Evolutionary conservation across 108 stramenopile species (phyloP).

Genomic region (Pseudonitzschia delicatissima): DNA sequence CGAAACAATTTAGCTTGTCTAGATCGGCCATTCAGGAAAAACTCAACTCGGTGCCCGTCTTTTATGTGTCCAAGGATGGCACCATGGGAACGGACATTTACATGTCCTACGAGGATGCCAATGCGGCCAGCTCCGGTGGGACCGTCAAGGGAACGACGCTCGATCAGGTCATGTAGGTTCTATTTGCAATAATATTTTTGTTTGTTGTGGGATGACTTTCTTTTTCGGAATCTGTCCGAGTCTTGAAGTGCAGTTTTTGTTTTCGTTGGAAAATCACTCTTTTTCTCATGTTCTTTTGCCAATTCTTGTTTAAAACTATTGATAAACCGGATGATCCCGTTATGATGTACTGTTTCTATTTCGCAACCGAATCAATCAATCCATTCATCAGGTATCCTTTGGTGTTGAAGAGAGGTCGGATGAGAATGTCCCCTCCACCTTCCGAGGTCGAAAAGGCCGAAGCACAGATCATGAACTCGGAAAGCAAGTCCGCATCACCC

Average conservation of each 20-base stretch:
- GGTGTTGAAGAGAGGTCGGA: constrained; percentile 43
- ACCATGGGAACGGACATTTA: constrained; percentile 38
- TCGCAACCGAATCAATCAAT: too few species aligned
- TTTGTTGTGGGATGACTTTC: too few species aligned
- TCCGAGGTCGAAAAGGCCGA: constrained; percentile 36
- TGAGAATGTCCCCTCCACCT: constrained; percentile 40
- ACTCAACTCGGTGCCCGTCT: constrained; percentile 46
- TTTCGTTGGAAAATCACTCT: not conserved
- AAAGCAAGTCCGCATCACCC: not conserved
- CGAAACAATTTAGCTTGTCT: constrained; percentile 36
- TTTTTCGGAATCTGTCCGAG: too few species aligned
- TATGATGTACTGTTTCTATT: too few species aligned
- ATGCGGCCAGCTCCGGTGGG: constrained; percentile 5
- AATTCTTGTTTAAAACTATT: too few species aligned
- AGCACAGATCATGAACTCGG: not conserved
- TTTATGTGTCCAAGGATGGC: constrained; percentile 21
- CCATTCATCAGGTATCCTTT: constrained; percentile 36
- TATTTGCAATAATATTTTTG: too few species aligned
- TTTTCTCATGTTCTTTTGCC: too few species aligned
- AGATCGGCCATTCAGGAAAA: constrained; percentile 47
- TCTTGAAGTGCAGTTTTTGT: too few species aligned
- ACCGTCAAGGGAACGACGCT: constrained; percentile 50
- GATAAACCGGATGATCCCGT: too few species aligned
- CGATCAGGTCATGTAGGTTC: constrained; percentile 49
- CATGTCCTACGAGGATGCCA: constrained; percentile 46